Base-by-base conservation (phyloP, 192 early-diverging fungal genomes). In the Coemansia sp. region DNA sequence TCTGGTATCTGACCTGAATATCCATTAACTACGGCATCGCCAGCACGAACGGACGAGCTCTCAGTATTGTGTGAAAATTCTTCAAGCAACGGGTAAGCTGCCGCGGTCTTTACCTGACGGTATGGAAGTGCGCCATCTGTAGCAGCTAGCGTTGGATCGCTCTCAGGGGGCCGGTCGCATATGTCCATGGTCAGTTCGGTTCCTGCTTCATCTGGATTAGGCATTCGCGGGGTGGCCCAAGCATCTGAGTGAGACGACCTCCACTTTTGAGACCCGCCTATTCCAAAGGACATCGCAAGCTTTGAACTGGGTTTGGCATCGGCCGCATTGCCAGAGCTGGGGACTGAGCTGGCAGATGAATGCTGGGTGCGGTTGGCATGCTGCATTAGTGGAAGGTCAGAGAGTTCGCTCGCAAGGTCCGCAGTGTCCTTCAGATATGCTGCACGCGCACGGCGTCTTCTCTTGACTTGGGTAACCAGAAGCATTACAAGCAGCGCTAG, bases 111-210 rank as follows among this genome's bases (percentile, higher is more conserved):
- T 45, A 67, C 73, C 21, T 60, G 59, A 22, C 73, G 73, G 47
- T 66, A 77, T 2, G 73, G 73, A 38, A 43, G 37, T 7, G 68
- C 40, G 14, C 68, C 73, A 17, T 71, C 61, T n/a, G 47, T 33
- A 6, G 54, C 41, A 25, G 64, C 64, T 11, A 77, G 64, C 33
- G 73, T 66, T 18, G 73, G 64, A 52, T 77, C 73, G 37, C 30
- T 66, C 30, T 77, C 67, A 7, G 67, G 67, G 12, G 64, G 67
- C 9, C 73, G 59, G 44, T 62, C 48, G 19, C 65, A 52, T 34
- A 77, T 57, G 17, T 77, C 73, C 73, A 77, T 77, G 15, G 62
- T 62, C 42, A 77, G 60, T 61, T 77, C 73, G 1, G 73, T 71
- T 27, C 73, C 73, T 13, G 60, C 55, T 38, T 67, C 68, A 6